phyloP scores from a whole-genome alignment of 176 grass and related monocot species.

The Metroxylon sagu region DNA sequence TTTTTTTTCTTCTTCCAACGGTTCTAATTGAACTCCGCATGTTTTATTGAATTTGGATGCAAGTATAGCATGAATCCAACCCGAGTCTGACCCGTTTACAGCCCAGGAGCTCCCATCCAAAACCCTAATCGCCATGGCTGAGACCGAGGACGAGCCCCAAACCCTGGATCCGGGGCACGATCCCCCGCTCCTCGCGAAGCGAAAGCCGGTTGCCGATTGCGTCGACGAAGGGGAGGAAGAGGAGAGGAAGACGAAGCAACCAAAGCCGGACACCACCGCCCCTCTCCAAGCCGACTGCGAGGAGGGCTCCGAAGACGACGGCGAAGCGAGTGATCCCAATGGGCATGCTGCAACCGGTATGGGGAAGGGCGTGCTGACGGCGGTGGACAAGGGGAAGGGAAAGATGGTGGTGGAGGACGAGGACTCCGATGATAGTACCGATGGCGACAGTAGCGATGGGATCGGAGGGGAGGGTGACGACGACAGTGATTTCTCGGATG shows the following conservation, averaged over 20 bases:
- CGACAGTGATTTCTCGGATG: conserved; percentile 46
- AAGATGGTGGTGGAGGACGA: conserved; percentile 54
- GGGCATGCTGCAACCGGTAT: background rate
- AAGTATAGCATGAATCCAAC: no score
- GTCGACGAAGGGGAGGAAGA: conserved; percentile 9
- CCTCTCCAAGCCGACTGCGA: background rate
- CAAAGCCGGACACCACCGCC: background rate
- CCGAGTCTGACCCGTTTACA: no score
- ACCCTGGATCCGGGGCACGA: conserved; percentile 1
- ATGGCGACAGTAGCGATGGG: conserved; percentile 2
- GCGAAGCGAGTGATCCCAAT: background rate
- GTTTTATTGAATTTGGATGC: no score
- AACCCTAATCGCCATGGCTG: conserved; percentile 23
- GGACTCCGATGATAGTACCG: no score
- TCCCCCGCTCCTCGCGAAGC: conserved; percentile 27
- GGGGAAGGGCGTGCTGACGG: conserved; percentile 24
- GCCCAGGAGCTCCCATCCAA: no score
- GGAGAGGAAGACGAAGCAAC: conserved; percentile 15
- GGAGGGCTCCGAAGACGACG: background rate
- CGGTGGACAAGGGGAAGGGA: conserved; percentile 58
- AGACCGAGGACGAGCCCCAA: conserved; percentile 27
- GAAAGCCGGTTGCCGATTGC: conserved; percentile 30
- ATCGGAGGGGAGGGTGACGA: conserved; percentile 14
- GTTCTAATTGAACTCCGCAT: no score
- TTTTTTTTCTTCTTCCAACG: no score